These are phyloP conservation scores for Diospyros kaki DNA, from an alignment of 148 eudicot genomes.

Conservation along the genomic window DNA sequence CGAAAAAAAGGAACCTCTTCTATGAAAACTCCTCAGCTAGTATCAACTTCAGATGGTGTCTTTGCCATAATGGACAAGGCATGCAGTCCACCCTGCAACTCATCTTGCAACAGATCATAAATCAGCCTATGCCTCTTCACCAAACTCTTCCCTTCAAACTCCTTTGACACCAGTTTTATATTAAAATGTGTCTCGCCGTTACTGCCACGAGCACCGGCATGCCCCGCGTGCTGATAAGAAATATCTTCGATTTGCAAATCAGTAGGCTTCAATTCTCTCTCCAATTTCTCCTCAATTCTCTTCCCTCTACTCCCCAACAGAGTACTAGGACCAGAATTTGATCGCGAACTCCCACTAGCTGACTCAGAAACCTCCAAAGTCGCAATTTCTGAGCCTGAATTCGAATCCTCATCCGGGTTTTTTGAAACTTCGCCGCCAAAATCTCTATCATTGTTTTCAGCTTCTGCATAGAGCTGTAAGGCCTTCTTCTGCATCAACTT, in stretches of 20 bases:
- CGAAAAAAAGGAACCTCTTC: conserved; percentile 32
- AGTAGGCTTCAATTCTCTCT: conserved; percentile 57
- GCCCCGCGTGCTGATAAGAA: conserved; percentile 93
- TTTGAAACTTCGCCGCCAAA: not conserved
- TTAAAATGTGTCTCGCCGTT: conserved; percentile 89
- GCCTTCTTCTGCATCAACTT: conserved; percentile 75
- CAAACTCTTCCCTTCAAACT: conserved; percentile 82
- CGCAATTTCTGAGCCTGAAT: conserved; percentile 18
- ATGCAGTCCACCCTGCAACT: conserved; percentile 77
- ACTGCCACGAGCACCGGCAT: conserved; percentile 59
- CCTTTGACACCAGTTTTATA: conserved; percentile 61
- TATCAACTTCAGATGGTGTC: conserved; percentile 58
- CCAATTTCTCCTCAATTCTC: conserved; percentile 62
- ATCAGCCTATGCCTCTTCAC: conserved; percentile 88
- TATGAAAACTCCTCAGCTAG: conserved; percentile 11
- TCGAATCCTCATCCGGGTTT: conserved; percentile 8
- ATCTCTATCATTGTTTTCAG: conserved; percentile 33
- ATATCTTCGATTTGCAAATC: conserved; percentile 65
- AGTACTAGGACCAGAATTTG: conserved; percentile 13
- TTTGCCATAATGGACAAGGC: conserved; percentile 82
- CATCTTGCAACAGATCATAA: conserved; percentile 73
- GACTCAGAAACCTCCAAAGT: conserved; percentile 18
- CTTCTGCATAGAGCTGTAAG: conserved; percentile 51
- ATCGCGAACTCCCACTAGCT: conserved; percentile 10
- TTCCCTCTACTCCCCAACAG: conserved; percentile 55